These are phyloP conservation scores for Cryptococcus amylolentus DNA, from an alignment of 1,284 basidiomycete genomes.

Conservation along the genomic window DNA sequence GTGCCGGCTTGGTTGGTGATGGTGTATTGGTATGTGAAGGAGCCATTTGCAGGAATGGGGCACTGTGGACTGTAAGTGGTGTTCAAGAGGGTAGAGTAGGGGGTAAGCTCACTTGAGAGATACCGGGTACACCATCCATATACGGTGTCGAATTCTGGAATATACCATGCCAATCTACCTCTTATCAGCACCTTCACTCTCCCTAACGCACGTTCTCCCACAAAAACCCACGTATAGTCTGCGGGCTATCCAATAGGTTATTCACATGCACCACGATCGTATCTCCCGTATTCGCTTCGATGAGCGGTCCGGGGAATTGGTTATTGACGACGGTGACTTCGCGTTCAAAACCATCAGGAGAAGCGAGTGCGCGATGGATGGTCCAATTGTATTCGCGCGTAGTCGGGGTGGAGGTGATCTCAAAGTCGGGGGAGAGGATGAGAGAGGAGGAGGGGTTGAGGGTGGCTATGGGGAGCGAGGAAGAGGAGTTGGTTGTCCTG, in stretches of 20 bases:
- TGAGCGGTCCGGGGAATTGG: slow-evolving; percentile 28
- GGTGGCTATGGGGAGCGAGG: neutral
- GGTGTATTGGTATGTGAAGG: slow-evolving; percentile 52
- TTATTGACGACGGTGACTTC: slow-evolving; percentile 24
- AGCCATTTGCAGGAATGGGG: slow-evolving; percentile 53
- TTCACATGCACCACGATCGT: slow-evolving; percentile 29
- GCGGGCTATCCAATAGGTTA: slow-evolving; percentile 25
- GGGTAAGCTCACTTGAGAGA: slow-evolving; percentile 19
- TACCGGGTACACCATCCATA: slow-evolving; percentile 31
- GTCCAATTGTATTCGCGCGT: slow-evolving; percentile 3
- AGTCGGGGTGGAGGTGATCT: slow-evolving; percentile 2
- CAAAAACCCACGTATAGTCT: slow-evolving; percentile 22
- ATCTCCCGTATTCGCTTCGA: slow-evolving; percentile 38
- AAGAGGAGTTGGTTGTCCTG: neutral
- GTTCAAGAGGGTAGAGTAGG: neutral
- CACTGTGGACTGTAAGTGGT: slow-evolving; percentile 38
- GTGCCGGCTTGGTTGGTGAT: slow-evolving; percentile 23
- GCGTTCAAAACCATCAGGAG: slow-evolving; percentile 23
- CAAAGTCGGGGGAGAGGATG: slow-evolving; percentile 8
- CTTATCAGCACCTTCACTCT: neutral
- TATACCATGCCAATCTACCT: slow-evolving; percentile 36
- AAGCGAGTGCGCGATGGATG: slow-evolving; percentile 5
- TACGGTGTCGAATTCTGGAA: slow-evolving; percentile 22
- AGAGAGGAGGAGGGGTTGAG: slow-evolving; percentile 1
- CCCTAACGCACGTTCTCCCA: too few relatives aligned